Evolutionary conservation across 169 alveolate species (phyloP).

Genomic region (Eimeria maxima): DNA sequence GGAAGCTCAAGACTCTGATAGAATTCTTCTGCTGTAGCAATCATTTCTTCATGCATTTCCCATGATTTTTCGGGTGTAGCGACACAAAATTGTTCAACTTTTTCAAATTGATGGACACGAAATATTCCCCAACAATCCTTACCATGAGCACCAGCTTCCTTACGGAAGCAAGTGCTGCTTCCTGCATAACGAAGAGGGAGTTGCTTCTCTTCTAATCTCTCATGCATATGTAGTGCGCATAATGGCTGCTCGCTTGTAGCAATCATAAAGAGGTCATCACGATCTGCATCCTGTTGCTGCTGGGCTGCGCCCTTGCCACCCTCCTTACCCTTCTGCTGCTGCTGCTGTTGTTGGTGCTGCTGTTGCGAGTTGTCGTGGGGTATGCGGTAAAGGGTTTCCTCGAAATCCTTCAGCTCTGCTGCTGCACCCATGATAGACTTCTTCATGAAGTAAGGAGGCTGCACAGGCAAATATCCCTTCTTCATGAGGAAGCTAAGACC

Average conservation of each 20-base stretch:
- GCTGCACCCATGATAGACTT: slow-evolving; percentile 97
- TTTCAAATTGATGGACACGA: slow-evolving; percentile 99
- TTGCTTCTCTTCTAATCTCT: slow-evolving; percentile 89
- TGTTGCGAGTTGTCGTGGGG: slow-evolving; percentile 46
- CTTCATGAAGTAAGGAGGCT: slow-evolving; percentile 99
- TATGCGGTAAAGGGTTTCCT: slow-evolving; percentile 96
- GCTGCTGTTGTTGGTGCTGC: slow-evolving; percentile 39
- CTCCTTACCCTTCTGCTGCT: slow-evolving; percentile 27
- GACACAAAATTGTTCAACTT: slow-evolving; percentile 98
- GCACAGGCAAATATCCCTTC: slow-evolving; percentile 97
- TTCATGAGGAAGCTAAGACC: slow-evolving; percentile 94
- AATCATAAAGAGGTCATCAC: slow-evolving; percentile 95
- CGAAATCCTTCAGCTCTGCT: slow-evolving; percentile 99
- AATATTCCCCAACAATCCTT: slow-evolving; percentile 99
- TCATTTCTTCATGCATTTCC: slow-evolving; percentile 97
- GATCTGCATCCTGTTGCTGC: slow-evolving; percentile 62
- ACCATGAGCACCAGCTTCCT: slow-evolving; percentile 99
- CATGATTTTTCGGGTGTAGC: slow-evolving; percentile 93
- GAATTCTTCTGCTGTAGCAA: slow-evolving; percentile 97
- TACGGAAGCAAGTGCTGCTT: slow-evolving; percentile 98
- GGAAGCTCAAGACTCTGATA: slow-evolving; percentile 97
- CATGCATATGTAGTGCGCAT: slow-evolving; percentile 96
- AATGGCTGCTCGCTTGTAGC: slow-evolving; percentile 99
- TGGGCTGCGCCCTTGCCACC: background rate
- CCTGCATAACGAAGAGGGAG: slow-evolving; percentile 98